Base-by-base conservation (phyloP, 2,329 filamentous ascomycete genomes). In the Gnomoniopsis smithogilvyi region DNA sequence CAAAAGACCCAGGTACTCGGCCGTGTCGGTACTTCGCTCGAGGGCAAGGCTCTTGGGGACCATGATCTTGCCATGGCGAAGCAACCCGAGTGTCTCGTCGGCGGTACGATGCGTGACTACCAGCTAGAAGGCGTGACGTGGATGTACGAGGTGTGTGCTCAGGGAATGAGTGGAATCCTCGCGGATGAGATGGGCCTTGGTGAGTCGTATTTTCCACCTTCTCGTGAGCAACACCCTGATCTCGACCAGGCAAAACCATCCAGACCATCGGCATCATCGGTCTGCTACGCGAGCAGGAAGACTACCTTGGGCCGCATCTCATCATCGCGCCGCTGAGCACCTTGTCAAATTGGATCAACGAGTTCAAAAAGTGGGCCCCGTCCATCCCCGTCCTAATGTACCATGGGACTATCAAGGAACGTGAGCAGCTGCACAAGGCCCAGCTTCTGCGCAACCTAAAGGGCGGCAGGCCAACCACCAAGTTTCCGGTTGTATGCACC, bases 81-180 rank as follows among this genome's bases (percentile, higher is more conserved):
- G 62, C 95, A 99, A 69, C 95, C 59, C 0, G 87, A 88, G 63
- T 86, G 92, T 60, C 86, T 99, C 66, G 87, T 88, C 0, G 92
- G 92, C 6, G 95, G 95, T 1, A 89, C 87, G 3, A 98, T 99
- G 94, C 82, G 93, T 19, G 89, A 91, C 63, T 99, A 99, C 69
- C 95, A 99, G 67, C 77, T 99, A 0, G 94, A 98, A 70, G 95
- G 95, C 0, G 74, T 99, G 1, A 96, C 96, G 0, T 99, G 95
- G 95, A 88, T 99, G 78, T 96, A 90, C 67, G 92, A 96, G 78
- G 83, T 86, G 55, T 84, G 82, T 58, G 74, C 80, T 2, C 95
- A 96, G 67, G 93, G 93, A 12, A 84, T 97, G 72, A 96, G 92
- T 64, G 93, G 93, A 1, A 96, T 96, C 59, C 72, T 97, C 34